Percentiles rank a stretch among this genome's conserved stretches.
Evolutionary conservation across 169 alveolate species (phyloP).

Genomic region (Plasmodium ovale): DNA sequence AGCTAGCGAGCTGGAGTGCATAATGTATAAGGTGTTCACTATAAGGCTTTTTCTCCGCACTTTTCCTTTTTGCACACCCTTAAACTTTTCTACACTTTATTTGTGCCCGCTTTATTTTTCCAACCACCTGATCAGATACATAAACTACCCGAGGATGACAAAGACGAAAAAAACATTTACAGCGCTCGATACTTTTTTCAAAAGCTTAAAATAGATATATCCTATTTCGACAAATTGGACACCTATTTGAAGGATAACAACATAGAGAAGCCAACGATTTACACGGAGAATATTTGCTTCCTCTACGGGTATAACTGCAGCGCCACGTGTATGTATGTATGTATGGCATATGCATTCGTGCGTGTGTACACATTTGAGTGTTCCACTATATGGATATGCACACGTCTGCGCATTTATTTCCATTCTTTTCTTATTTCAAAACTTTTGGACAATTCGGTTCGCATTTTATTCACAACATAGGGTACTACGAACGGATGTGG

Average conservation of each 20-base stretch:
- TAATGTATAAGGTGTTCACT: too few relatives aligned
- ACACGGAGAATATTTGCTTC: constrained; percentile 69
- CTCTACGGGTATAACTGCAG: constrained; percentile 59
- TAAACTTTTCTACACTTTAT: not conserved
- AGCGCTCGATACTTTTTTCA: constrained; percentile 69
- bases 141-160: constrained; percentile 66
- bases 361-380: not conserved
- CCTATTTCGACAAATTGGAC: constrained; percentile 67
- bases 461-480: constrained; percentile 20
- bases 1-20: too few relatives aligned
- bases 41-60: not conserved
- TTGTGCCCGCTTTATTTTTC: not conserved
- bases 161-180: constrained; percentile 55
- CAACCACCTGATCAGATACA: constrained; percentile 15
- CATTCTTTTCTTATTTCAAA: not conserved
- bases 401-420: not conserved
- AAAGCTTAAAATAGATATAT: constrained; percentile 72
- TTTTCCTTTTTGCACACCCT: not conserved
- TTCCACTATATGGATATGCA: not conserved
- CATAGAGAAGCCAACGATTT: constrained; percentile 63
- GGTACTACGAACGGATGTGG: constrained; percentile 71
- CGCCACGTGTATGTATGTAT: not conserved
- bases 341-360: not conserved
- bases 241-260: constrained; percentile 49
- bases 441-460: not conserved